Percentiles rank a stretch among this genome's conserved stretches.
Evolutionary conservation across 2,329 filamentous ascomycete species (phyloP).

Genomic region (Lachnellula occidentalis): DNA sequence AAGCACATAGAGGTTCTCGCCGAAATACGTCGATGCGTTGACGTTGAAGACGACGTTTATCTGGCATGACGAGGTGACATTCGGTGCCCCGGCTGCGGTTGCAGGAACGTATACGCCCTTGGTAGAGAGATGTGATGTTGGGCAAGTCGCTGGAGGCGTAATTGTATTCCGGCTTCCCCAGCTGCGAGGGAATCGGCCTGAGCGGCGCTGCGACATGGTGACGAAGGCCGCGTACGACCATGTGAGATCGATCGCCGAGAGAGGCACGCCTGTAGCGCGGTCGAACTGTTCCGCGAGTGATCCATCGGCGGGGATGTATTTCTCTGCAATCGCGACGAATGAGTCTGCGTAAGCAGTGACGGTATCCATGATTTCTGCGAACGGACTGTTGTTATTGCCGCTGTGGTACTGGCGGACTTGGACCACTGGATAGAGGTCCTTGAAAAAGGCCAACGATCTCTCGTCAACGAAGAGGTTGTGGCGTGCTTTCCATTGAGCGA

Average conservation of each 20-base stretch:
- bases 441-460: constrained; percentile 66
- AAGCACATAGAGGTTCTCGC: constrained; percentile 42
- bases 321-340: constrained; percentile 43
- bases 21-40: constrained; percentile 41
- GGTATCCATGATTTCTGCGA: constrained; percentile 40
- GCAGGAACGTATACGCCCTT: constrained; percentile 44
- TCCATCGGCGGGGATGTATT: constrained; percentile 52
- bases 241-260: constrained; percentile 63
- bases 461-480: constrained; percentile 58
- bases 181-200: constrained; percentile 46
- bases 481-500: constrained; percentile 62
- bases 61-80: constrained; percentile 23
- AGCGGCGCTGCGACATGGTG: constrained; percentile 51
- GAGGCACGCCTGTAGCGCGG: constrained; percentile 44
- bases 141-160: constrained; percentile 45
- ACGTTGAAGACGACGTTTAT: constrained; percentile 40
- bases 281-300: constrained; percentile 62
- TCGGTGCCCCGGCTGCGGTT: constrained; percentile 39
- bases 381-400: constrained; percentile 52
- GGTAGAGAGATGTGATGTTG: constrained; percentile 35
- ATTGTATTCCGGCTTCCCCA: constrained; percentile 46
- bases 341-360: constrained; percentile 59
- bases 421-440: constrained; percentile 54
- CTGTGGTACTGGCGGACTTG: constrained; percentile 58
- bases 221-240: constrained; percentile 70